phyloP scores from a whole-genome alignment of 1,284 basidiomycete genomes.

The Vanrija pseudolonga region DNA sequence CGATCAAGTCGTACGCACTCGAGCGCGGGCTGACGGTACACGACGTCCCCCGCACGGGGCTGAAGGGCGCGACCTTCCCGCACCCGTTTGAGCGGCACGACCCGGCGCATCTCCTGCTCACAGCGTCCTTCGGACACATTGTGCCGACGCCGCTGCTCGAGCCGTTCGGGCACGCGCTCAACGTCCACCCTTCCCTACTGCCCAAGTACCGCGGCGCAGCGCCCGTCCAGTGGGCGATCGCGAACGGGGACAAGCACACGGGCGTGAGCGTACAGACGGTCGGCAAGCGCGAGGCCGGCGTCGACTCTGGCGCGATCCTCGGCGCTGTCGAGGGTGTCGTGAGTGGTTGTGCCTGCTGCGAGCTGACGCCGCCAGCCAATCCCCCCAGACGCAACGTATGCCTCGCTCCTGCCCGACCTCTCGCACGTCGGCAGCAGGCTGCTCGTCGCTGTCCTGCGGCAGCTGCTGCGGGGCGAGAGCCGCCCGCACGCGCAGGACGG shows the following conservation, averaged over 20 bases:
- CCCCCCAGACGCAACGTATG: slow-evolving; percentile 55
- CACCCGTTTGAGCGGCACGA: slow-evolving; percentile 50
- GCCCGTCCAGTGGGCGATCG: slow-evolving; percentile 81
- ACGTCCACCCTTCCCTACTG: slow-evolving; percentile 87
- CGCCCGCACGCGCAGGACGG: slow-evolving; percentile 53
- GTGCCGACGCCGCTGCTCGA: slow-evolving; percentile 64
- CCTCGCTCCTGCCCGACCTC: slow-evolving; percentile 58
- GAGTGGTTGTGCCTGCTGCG: slow-evolving; percentile 13
- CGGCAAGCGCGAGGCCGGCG: slow-evolving; percentile 31
- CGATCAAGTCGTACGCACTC: slow-evolving; percentile 21
- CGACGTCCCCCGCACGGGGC: slow-evolving; percentile 18
- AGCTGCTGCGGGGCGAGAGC: slow-evolving; percentile 59
- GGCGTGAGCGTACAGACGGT: slow-evolving; percentile 63
- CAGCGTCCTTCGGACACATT: slow-evolving; percentile 90
- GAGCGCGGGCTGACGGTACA: slow-evolving; percentile 13
- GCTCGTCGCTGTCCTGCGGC: slow-evolving; percentile 65
- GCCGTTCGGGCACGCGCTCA: slow-evolving; percentile 71
- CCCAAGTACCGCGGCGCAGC: slow-evolving; percentile 87
- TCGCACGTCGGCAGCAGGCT: slow-evolving; percentile 65
- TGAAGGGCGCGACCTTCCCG: slow-evolving; percentile 14
- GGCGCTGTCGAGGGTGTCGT: slow-evolving; percentile 38
- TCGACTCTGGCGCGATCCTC: slow-evolving; percentile 52
- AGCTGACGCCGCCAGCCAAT: slow-evolving; percentile 50
- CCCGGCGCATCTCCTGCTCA: slow-evolving; percentile 66
- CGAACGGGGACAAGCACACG: slow-evolving; percentile 60